These are phyloP conservation scores for Musa schizocarpa DNA, from an alignment of 176 grass and related monocot genomes.

Conservation along the genomic window DNA sequence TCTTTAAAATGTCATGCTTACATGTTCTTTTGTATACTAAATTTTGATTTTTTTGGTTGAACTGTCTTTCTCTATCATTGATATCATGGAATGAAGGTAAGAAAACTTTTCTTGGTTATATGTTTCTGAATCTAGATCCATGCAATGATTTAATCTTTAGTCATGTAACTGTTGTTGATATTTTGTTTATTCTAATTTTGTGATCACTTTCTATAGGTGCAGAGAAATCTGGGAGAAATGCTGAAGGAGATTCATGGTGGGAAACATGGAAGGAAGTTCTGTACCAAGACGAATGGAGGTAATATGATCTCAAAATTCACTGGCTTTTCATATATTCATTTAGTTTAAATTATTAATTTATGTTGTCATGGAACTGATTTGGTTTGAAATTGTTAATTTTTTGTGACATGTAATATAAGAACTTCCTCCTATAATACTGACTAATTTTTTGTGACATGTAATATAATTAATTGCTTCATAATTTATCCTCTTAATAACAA, in stretches of 20 bases:
- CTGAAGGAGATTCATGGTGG: slow-evolving; percentile 80
- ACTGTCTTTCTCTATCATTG: background rate
- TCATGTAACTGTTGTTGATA: background rate
- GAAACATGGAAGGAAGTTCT: slow-evolving; percentile 99
- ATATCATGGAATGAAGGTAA: background rate
- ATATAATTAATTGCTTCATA: background rate
- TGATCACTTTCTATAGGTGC: slow-evolving; percentile 37
- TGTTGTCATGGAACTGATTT: background rate
- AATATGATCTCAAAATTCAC: slow-evolving; percentile 11
- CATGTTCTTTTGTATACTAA: too few relatives aligned
- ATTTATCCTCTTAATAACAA: background rate
- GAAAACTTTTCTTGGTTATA: background rate
- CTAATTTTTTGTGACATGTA: background rate
- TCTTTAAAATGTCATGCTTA: too few relatives aligned
- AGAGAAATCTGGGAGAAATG: slow-evolving; percentile 87
- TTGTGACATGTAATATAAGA: background rate
- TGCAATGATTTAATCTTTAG: background rate
- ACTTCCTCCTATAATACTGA: background rate
- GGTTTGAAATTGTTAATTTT: background rate
- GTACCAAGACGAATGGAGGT: slow-evolving; percentile 99
- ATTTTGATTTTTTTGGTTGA: too few relatives aligned
- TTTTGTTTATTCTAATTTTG: background rate
- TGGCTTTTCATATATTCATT: background rate
- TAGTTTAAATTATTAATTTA: background rate
- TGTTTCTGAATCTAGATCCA: background rate